A percentile compares a stretch with the other conserved stretches of the same genome.
These are phyloP conservation scores for Wickerhamiella sorbophila DNA, from an alignment of 805 yeast species.

Conservation along the genomic window DNA sequence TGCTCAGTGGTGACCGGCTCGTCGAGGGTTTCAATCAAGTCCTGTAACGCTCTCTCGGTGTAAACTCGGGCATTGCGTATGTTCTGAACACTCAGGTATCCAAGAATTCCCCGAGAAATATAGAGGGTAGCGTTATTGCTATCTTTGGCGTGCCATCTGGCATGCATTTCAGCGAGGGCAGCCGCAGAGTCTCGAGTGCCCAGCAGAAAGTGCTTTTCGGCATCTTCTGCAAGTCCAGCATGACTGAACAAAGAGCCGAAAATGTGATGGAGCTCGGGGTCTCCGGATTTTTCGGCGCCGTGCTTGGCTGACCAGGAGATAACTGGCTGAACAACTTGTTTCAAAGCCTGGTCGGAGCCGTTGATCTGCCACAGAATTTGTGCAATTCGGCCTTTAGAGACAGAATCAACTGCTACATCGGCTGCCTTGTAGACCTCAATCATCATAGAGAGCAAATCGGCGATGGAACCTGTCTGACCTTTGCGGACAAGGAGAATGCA, in stretches of 20 bases:
- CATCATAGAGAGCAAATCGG: conserved; percentile 60
- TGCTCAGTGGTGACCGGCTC: conserved; percentile 14
- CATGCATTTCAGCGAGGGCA: conserved; percentile 34
- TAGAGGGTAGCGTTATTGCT: conserved; percentile 13
- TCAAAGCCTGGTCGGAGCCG: conserved; percentile 44
- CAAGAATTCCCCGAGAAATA: conserved; percentile 49
- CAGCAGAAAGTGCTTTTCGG: conserved; percentile 57
- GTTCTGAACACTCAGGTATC: conserved; percentile 57
- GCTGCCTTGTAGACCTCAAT: conserved; percentile 53
- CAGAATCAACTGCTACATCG: conserved; percentile 29
- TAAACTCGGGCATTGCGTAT: conserved; percentile 41
- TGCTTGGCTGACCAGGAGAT: conserved; percentile 45
- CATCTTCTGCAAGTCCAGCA: conserved; percentile 40
- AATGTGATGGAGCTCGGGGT: conserved; percentile 56
- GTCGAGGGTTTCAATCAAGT: conserved; percentile 20
- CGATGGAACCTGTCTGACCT: conserved; percentile 64
- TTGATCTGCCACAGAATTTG: conserved; percentile 32
- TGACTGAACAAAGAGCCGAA: conserved; percentile 49
- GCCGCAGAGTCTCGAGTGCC: conserved; percentile 44
- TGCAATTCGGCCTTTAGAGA: conserved; percentile 33
- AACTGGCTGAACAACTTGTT: conserved; percentile 51
- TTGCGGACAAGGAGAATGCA: conserved; percentile 53
- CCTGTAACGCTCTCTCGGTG: conserved; percentile 26
- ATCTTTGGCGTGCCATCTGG: conserved; percentile 28
- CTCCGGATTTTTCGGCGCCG: conserved; percentile 48